phyloP scores from a whole-genome alignment of 495 filamentous ascomycete genomes.

The Hypoxylon fuscum region DNA sequence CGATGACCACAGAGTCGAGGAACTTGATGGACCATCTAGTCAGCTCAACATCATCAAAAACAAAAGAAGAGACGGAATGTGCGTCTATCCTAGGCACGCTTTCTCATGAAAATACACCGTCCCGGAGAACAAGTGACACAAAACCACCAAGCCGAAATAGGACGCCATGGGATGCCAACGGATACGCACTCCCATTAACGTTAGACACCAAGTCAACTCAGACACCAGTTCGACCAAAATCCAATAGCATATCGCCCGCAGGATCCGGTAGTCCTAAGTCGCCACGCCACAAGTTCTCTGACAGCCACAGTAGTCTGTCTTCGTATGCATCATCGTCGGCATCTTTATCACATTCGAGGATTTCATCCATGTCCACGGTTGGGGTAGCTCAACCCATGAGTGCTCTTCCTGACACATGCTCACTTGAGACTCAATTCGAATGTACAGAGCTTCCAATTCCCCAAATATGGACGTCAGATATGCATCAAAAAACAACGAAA shows the following conservation, averaged over 20 bases:
- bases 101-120: conserved; percentile 39
- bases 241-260: conserved; percentile 42
- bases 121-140: conserved; percentile 38
- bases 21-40: conserved; percentile 9
- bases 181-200: conserved; percentile 49
- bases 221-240: conserved; percentile 21
- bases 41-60: conserved; percentile 38
- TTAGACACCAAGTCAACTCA: conserved; percentile 43
- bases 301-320: conserved; percentile 50
- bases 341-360: conserved; percentile 50
- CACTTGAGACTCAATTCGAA: conserved; percentile 21
- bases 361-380: conserved; percentile 52
- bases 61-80: conserved; percentile 34
- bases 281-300: conserved; percentile 52
- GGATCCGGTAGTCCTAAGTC: conserved; percentile 44
- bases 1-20: conserved; percentile 14
- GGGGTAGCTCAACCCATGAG: conserved; percentile 41
- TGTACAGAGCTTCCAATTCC: conserved; percentile 14
- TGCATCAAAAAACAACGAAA: conserved; percentile 7
- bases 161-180: conserved; percentile 59
- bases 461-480: conserved; percentile 16
- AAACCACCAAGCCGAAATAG: conserved; percentile 47
- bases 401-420: conserved; percentile 10
- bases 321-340: conserved; percentile 49
- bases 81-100: conserved; percentile 33